Conservation (phyloP, 441 rosid genomes). For the Euphorbia schlechtendalii region DNA sequence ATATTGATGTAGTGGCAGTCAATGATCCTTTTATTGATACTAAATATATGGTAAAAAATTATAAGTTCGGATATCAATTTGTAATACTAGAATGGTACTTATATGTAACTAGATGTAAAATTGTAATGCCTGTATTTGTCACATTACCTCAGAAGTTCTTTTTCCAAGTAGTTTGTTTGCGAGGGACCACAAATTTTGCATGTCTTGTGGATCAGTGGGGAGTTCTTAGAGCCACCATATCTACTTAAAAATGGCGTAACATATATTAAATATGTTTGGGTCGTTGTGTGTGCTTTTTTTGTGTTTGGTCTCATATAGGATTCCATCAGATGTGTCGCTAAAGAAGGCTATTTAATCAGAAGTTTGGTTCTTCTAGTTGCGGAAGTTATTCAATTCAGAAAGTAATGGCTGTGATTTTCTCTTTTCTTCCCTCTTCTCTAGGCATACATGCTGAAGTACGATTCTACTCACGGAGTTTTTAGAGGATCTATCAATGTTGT, state of each 20-base stretch:
- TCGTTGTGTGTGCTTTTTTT: background rate
- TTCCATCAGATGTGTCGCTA: background rate
- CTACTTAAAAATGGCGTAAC: background rate
- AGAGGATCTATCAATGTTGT: conserved; percentile 63
- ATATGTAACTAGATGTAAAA: background rate
- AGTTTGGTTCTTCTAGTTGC: background rate
- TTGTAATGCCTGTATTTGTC: background rate
- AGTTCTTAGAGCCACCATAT: background rate
- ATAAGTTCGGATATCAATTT: background rate
- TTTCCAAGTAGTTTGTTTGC: background rate
- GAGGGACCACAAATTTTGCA: background rate
- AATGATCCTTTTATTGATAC: conserved; percentile 95
- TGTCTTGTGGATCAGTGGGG: background rate
- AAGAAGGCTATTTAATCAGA: background rate
- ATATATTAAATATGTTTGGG: background rate
- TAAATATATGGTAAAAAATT: conserved; percentile 74
- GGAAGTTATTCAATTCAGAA: conserved; percentile 9
- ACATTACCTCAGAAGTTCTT: background rate
- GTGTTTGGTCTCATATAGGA: background rate
- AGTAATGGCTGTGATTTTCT: conserved; percentile 16
- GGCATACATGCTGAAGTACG: conserved; percentile 97
- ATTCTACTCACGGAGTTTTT: conserved; percentile 89
- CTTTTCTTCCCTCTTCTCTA: conserved; percentile 25
- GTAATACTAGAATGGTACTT: background rate
- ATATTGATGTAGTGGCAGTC: conserved; percentile 80